Evolutionary conservation across 371 early-diverging fungal genomes (phyloP).

Genomic region (Coemansia sp.): DNA sequence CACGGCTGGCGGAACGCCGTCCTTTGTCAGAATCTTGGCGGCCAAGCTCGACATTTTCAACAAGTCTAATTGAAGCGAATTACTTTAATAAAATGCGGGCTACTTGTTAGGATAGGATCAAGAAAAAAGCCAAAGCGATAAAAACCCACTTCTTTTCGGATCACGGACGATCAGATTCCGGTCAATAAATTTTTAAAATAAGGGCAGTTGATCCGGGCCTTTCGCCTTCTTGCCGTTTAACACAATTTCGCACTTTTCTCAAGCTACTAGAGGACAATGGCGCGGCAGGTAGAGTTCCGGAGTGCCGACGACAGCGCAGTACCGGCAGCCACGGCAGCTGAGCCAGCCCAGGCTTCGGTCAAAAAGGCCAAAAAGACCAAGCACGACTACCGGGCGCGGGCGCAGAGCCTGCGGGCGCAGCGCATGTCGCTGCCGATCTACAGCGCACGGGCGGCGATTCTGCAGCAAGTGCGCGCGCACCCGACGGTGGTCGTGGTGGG

Average conservation of each 20-base stretch:
- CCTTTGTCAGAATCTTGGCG: constrained; percentile 21
- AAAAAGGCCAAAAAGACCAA: constrained; percentile 8
- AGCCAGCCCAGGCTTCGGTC: background rate
- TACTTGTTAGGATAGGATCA: background rate
- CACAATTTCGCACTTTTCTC: too few relatives aligned
- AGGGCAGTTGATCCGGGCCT: too few relatives aligned
- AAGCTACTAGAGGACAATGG: background rate
- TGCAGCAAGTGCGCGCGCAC: constrained; percentile 58
- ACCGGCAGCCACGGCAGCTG: background rate
- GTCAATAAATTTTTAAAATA: too few relatives aligned
- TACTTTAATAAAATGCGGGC: background rate
- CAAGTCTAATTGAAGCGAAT: background rate
- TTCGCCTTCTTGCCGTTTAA: too few relatives aligned
- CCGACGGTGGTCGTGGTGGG: constrained; percentile 84
- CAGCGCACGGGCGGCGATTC: constrained; percentile 60
- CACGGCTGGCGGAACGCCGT: constrained; percentile 17
- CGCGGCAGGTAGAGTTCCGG: constrained; percentile 1
- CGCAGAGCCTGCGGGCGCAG: constrained; percentile 39
- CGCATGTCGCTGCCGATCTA: constrained; percentile 54
- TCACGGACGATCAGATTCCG: too few relatives aligned
- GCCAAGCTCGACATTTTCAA: constrained; percentile 32
- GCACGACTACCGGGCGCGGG: constrained; percentile 17
- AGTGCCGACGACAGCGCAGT: background rate
- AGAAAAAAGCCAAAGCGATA: background rate
- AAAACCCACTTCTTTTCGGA: too few relatives aligned